Conservation (phyloP, 2,329 filamentous ascomycete species). For the Daldinia sp. region DNA sequence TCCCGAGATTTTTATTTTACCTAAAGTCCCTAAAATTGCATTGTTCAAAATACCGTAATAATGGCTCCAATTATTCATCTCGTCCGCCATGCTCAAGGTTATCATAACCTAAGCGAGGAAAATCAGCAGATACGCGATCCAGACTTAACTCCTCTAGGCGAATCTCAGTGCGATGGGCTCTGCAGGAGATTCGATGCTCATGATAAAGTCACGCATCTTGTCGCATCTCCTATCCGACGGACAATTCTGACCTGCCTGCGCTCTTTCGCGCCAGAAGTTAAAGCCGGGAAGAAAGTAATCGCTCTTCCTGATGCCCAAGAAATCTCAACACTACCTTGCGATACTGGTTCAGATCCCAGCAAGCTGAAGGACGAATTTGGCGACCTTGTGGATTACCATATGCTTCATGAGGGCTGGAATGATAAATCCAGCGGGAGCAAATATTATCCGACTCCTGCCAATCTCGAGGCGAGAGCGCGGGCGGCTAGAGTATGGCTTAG, state of each 20-base stretch:
- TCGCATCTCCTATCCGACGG: constrained; percentile 83
- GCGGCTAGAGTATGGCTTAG: constrained; percentile 70
- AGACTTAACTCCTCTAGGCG: constrained; percentile 79
- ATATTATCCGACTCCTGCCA: constrained; percentile 62
- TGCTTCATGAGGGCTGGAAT: constrained; percentile 77
- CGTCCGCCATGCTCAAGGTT: constrained; percentile 81
- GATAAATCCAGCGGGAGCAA: constrained; percentile 66
- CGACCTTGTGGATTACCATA: constrained; percentile 70
- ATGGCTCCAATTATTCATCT: constrained; percentile 72
- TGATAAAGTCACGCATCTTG: constrained; percentile 73
- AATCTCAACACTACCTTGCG: constrained; percentile 78
- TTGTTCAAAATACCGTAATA: neutral
- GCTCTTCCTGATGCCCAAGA: constrained; percentile 84
- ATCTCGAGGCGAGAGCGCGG: constrained; percentile 71
- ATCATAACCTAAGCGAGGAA: constrained; percentile 79
- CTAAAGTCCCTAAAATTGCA: neutral
- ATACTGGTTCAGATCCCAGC: constrained; percentile 73
- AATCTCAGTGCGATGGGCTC: constrained; percentile 77
- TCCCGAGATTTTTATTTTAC: neutral
- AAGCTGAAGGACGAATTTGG: constrained; percentile 71
- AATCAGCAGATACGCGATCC: constrained; percentile 84
- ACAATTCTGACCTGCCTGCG: constrained; percentile 83
- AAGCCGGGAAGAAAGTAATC: constrained; percentile 64
- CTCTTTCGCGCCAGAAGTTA: constrained; percentile 71
- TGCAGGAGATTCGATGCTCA: constrained; percentile 73